These are phyloP conservation scores for Debaryomyces prosopidis DNA, from an alignment of 805 yeast species.

Conservation along the genomic window DNA sequence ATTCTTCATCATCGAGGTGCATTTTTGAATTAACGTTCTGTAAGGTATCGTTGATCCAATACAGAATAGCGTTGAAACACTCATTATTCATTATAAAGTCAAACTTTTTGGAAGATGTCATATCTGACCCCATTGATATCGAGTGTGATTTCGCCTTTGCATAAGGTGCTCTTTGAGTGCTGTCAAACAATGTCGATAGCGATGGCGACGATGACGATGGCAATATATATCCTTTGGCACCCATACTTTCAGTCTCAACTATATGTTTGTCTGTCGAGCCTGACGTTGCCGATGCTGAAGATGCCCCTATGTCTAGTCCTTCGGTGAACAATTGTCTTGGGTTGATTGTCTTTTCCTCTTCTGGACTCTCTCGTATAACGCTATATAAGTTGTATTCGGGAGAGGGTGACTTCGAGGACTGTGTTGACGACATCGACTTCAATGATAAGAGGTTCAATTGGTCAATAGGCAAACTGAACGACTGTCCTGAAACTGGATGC, in stretches of 20 bases:
- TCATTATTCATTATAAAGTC: conserved; percentile 39
- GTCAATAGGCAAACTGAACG: conserved; percentile 17
- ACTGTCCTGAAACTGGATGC: not conserved
- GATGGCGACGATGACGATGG: conserved; percentile 10
- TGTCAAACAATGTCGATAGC: conserved; percentile 9
- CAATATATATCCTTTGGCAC: not conserved
- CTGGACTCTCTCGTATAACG: not conserved
- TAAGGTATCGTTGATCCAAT: conserved; percentile 31
- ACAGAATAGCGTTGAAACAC: conserved; percentile 38
- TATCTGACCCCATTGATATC: conserved; percentile 2
- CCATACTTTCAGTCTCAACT: not conserved
- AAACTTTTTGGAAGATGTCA: conserved; percentile 7
- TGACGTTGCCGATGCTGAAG: conserved; percentile 5
- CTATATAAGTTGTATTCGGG: conserved; percentile 11
- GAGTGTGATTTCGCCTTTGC: conserved; percentile 2
- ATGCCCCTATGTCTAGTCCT: not conserved
- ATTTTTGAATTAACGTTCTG: conserved; percentile 12
- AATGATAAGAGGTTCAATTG: conserved; percentile 26
- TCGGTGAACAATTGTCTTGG: conserved; percentile 29
- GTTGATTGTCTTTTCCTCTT: conserved; percentile 29
- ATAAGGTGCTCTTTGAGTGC: not conserved
- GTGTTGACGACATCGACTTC: conserved; percentile 9
- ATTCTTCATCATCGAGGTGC: conserved; percentile 9
- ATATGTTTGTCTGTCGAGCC: too few relatives aligned
- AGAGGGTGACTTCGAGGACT: conserved; percentile 15